Percentiles rank a stretch among this genome's conserved stretches.
Conservation (phyloP, 176 grass and related monocot species). For the Triticum aestivum region IWGSC_CS_RefSeq_v2.1 NC_057809.1:436468581-436469080, state of each 20-base stretch:
- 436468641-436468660: not conserved
- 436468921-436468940: not conserved
- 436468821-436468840: not conserved
- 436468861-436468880: slow-evolving; percentile 30
- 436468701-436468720: slow-evolving; percentile 4
- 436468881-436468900: slow-evolving; percentile 19
- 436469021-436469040: not conserved
- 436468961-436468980: not conserved
- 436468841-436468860: slow-evolving; percentile 13
- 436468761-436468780: not conserved
- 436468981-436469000: not conserved
- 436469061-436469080: not conserved
- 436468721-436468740: not conserved
- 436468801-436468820: slow-evolving; percentile 39
- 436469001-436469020: not conserved
- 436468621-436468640: not conserved
- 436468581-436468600: not conserved
- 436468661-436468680: slow-evolving; percentile 28
- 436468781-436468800: slow-evolving; percentile 16
- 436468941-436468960: not conserved
- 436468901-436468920: slow-evolving; percentile 12
- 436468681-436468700: not conserved
- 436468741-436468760: not conserved
- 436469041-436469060: not conserved
- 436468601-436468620: not conserved